Base-by-base conservation (phyloP, 140 eudicot genomes). In the Stevia rebaudiana region DNA sequence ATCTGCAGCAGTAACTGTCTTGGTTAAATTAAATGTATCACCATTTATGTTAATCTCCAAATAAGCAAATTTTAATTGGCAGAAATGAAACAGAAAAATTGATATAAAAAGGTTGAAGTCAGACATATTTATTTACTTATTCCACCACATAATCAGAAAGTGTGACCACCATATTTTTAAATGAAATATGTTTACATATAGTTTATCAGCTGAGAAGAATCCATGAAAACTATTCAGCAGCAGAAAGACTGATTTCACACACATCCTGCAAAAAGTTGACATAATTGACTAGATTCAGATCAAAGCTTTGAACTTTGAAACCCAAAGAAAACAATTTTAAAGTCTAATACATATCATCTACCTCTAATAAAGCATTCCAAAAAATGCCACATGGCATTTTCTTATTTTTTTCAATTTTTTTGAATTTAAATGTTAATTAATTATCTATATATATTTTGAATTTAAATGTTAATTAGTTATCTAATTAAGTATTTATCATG, bases 231-330 rank as follows among this genome's bases (percentile, higher is more conserved):
- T 12, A 21, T 50, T 35, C 39, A 35, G 63, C 50, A 66, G 22
- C 28, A n/a, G 50, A 48, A 33, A 50, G 9, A 50, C 49, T 17
- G 52, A 52, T 53, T 47, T 67, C 68, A 42, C 39, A 18, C 22
- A 40, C 54, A 42, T 42, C 52, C 72, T 67, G 63, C 72, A 52
- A 42, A 16, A 37, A 8, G 3, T 36, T 15, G 36, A 37, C 53
- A 67, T 9, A 40, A 56, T 15, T 15, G 43, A 31, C 15, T 43
- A 23, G 63, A 13, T 2, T 22, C 17, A 51, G 41, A 51, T 35
- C 15, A 11, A 21, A 33, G 33, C 35, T 25, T 47, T 7, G 3
- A 8, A n/a, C 16, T 56, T 33, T 30, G 17, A 16, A 11, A 56
- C 24, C 50, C n/a, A 21, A 39, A 60, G 16, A 33, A 6, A 25